Base-by-base conservation (phyloP, 2,329 filamentous ascomycete genomes). In the Paracamarosporium sp. region DNA sequence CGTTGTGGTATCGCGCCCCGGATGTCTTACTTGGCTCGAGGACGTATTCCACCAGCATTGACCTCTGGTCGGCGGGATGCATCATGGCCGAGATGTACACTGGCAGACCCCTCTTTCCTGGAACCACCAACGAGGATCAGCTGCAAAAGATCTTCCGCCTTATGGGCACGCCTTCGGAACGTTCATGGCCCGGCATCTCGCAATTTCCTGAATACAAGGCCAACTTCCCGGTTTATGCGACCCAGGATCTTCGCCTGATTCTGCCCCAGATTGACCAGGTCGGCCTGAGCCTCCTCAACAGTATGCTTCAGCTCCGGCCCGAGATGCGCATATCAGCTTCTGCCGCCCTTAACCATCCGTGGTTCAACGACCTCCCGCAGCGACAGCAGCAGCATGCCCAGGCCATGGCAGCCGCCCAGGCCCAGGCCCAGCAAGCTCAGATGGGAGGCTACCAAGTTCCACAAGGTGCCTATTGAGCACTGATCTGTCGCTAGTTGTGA, bases 61-160 rank as follows among this genome's bases (percentile, higher is more conserved):
- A 99, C 73, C 98, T 99, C 75, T 99, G 95, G 95, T 97, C 92
- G 6, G 95, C 95, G 6, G 95, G 95, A 55, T 99, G 95, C 78
- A 99, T 99, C 82, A 98, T 99, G 95, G 95, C 95, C 9, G 95
- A 99, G 80, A 97, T 99, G 93, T 98, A 96, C 78, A 97, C 94
- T 0, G 95, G 95, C 4, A 87, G 95, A 17, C 95, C 95, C 0
- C 85, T 99, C 6, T 99, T 99, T 81, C 95, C 95, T 0, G 95
- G 95, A 57, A 99, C 95, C 1, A 97, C 95, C 35, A 99, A 99
- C 76, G 95, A 99, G 78, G 95, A 99, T 74, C 95, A 99, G 77
- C 88, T 98, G 50, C 86, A 96, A 62, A 93, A 96, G 76, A 99
- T 99, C 77, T 99, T 99, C 85, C 88, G 95, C 58, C 89, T 99